Base-by-base conservation (phyloP, 345 rosid genomes). In the Linum trigynum region DNA sequence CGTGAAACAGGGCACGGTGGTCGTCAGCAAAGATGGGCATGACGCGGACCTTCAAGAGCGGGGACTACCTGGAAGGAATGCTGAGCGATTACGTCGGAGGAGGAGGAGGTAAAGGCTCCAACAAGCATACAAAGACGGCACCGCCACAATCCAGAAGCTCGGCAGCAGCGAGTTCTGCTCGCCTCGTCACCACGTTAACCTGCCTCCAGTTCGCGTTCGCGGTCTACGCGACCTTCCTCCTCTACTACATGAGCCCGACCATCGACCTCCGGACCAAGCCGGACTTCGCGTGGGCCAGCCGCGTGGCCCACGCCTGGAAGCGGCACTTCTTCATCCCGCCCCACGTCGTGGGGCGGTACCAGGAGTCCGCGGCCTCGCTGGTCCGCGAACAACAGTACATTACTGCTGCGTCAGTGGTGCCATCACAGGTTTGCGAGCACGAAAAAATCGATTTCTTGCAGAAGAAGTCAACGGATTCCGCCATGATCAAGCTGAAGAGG, bases 361-460 rank as follows among this genome's bases (percentile, higher is more conserved):
- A 86, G 71, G 87, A 85, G 43, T 48, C 53, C 14, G 57, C 91
- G 7, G 73, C 81, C 50, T 82, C 85, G 2, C 70, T 78, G 2
- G 57, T 79, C 0, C 45, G 43, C 42, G 66, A 71, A 15, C 81
- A 82, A 32, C 12, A 48, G 11, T 15, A 7, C 3, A 9, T 48
- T 12, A 48, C 32, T 48, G 53, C 63, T 79, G 40, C 76, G 59
- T 65, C 69, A 5, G 61, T 74, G 16, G 65, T 65, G 14, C 89
- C 87, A 38, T 63, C 81, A 35, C 81, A 79, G 38, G 91, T 81
- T 7, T 94, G 99, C 62, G 96, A 94, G 85, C 78, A 77, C 17
- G 99, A 94, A 76, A 84, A 86, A 79, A 90, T 94, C 12, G 96
- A 90, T 66, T 94, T 94, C 77, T 56, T 65, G 65, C 99, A 94